Conservation (phyloP, 352 stramenopile genomes). For the Phytophthora pini region DNA sequence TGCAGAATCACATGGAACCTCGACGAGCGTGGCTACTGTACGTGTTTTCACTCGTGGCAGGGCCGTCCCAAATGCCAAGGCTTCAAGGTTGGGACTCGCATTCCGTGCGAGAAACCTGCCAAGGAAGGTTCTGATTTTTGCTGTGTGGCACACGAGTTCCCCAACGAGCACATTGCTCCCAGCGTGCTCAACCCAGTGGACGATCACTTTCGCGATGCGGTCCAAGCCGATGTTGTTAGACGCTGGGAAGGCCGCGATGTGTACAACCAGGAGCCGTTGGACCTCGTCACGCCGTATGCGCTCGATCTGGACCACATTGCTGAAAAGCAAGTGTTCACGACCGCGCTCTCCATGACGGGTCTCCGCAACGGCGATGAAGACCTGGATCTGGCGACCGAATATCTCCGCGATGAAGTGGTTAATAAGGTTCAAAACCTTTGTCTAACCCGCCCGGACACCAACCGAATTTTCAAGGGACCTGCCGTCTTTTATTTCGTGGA, state of each 20-base stretch:
- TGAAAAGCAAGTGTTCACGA: conserved; percentile 47
- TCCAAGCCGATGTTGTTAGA: conserved; percentile 20
- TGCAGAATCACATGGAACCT: conserved; percentile 26
- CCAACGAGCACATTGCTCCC: conserved; percentile 21
- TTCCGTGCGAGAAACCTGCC: conserved; percentile 15
- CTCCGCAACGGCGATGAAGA: conserved; percentile 16
- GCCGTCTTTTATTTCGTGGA: conserved; percentile 12
- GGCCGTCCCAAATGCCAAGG: conserved; percentile 24
- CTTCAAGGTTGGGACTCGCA: conserved; percentile 1
- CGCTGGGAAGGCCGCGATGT: conserved; percentile 21
- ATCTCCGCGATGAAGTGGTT: conserved; percentile 31
- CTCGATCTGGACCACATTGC: conserved; percentile 47
- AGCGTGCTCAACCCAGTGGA: conserved; percentile 23
- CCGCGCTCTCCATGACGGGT: conserved; percentile 18
- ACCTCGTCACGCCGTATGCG: conserved; percentile 11
- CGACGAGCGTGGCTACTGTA: conserved; percentile 19
- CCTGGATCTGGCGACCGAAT: conserved; percentile 1
- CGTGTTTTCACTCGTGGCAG: conserved; percentile 5
- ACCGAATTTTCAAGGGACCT: conserved; percentile 5
- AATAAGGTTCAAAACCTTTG: conserved; percentile 39
- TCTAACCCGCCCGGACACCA: conserved; percentile 37
- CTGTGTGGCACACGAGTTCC: conserved; percentile 31
- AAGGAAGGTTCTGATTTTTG: conserved; percentile 41
- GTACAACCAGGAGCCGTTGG: conserved; percentile 29
- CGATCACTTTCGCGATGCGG: conserved; percentile 8